Conservation (phyloP, 2,329 filamentous ascomycete species). For the Ophiobolus disseminans region DNA sequence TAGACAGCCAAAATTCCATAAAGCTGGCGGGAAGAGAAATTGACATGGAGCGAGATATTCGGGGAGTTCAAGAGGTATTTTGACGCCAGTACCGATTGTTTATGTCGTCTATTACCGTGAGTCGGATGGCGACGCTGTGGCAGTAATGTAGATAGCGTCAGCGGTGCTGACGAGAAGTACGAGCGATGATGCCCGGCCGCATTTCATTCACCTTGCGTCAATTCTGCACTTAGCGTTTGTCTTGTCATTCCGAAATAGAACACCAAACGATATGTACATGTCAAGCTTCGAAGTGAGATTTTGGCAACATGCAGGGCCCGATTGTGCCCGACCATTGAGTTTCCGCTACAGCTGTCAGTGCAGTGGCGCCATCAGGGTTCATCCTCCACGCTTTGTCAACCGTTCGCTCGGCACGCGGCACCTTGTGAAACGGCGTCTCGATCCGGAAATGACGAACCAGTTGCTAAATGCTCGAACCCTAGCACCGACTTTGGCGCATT, state of each 20-base stretch:
- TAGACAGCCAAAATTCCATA: slow-evolving; percentile 26
- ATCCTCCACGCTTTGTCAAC: background rate
- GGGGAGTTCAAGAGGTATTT: no score
- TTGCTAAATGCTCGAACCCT: no score
- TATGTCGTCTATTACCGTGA: background rate
- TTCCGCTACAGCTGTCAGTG: background rate
- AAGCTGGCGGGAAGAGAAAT: no score
- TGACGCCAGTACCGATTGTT: background rate
- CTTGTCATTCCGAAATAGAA: no score
- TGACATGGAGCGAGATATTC: no score
- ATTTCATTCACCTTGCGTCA: slow-evolving; percentile 20
- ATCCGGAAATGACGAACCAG: no score
- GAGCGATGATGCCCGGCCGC: slow-evolving; percentile 4
- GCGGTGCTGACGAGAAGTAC: background rate
- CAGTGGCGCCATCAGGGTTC: background rate
- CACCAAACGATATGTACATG: slow-evolving; percentile 10
- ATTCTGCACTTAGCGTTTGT: slow-evolving; percentile 30
- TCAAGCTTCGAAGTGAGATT: slow-evolving; percentile 10
- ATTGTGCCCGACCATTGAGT: background rate
- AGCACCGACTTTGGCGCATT: no score
- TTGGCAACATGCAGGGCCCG: background rate
- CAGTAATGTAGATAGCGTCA: slow-evolving; percentile 19
- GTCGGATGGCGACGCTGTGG: slow-evolving; percentile 1
- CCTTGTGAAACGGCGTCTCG: background rate
- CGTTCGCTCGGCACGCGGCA: slow-evolving; percentile 16